Percentiles rank a stretch among this genome's conserved stretches.
Evolutionary conservation across 2,329 filamentous ascomycete species (phyloP).

Genomic region (Aureobasidium sp.): DNA sequence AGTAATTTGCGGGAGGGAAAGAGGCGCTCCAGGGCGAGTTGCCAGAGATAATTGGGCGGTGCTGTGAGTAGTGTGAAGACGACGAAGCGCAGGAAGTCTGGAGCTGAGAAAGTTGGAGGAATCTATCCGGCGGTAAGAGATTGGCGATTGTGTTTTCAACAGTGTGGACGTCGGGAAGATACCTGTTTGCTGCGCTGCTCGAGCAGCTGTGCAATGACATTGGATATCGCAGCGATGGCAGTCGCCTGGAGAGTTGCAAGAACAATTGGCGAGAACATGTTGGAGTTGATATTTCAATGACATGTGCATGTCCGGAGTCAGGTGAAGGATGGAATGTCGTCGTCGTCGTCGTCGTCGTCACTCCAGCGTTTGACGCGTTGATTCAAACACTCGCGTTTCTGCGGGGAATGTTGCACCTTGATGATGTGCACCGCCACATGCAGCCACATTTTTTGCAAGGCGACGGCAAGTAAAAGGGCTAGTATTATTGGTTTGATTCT

Average conservation of each 20-base stretch:
- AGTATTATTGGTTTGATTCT: too few relatives aligned
- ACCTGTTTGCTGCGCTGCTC: constrained; percentile 15
- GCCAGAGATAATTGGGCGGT: constrained; percentile 90
- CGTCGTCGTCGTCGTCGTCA: too few relatives aligned
- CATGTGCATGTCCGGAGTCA: not conserved
- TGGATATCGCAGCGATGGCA: constrained; percentile 71
- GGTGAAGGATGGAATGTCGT: constrained; percentile 31
- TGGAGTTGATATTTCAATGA: constrained; percentile 32
- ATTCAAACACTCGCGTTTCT: not conserved
- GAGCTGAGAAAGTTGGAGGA: constrained; percentile 57
- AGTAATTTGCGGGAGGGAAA: constrained; percentile 60
- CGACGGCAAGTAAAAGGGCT: too few relatives aligned
- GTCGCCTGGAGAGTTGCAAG: constrained; percentile 71
- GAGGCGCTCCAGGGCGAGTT: constrained; percentile 76
- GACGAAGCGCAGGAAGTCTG: constrained; percentile 74
- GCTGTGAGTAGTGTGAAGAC: constrained; percentile 77
- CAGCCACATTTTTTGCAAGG: not conserved
- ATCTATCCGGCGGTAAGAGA: constrained; percentile 18
- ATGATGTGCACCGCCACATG: constrained; percentile 13
- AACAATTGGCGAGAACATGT: constrained; percentile 53
- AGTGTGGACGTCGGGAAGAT: not conserved
- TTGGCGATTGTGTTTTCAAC: not conserved
- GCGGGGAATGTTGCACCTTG: constrained; percentile 3
- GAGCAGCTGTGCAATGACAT: constrained; percentile 77
- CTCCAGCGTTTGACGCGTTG: constrained; percentile 5